These are phyloP conservation scores for Fusarium subtropicale DNA, from an alignment of 2,329 filamentous ascomycete species.

Conservation along the genomic window DNA sequence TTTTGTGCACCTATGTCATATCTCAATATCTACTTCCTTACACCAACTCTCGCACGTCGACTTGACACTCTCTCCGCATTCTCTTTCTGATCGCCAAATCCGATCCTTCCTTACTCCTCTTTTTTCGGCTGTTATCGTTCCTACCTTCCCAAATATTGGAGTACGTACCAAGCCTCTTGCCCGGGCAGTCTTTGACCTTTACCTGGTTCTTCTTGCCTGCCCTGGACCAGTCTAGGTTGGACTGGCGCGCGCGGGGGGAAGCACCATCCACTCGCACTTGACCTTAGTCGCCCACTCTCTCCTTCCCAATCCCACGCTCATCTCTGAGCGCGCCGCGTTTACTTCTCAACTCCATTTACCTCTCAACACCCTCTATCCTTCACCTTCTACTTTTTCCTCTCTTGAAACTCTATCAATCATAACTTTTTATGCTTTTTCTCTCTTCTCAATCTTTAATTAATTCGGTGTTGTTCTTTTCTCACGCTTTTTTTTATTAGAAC, in stretches of 20 bases:
- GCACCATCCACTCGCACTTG: constrained; percentile 30
- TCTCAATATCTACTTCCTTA: not conserved
- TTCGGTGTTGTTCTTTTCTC: not conserved
- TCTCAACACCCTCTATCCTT: constrained; percentile 14
- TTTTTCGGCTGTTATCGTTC: constrained; percentile 32
- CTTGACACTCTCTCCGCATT: constrained; percentile 15
- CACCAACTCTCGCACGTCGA: not conserved
- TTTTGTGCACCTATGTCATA: not conserved
- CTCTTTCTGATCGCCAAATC: constrained; percentile 16
- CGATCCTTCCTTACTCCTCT: constrained; percentile 28
- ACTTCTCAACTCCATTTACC: constrained; percentile 33
- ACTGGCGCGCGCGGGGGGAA: constrained; percentile 40
- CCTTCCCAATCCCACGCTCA: constrained; percentile 35
- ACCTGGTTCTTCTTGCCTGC: constrained; percentile 16
- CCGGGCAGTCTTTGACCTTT: constrained; percentile 8
- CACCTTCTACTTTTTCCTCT: not conserved
- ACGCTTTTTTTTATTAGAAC: not conserved
- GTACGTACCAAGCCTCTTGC: constrained; percentile 35
- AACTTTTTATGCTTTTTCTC: constrained; percentile 4
- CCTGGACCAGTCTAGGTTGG: constrained; percentile 33
- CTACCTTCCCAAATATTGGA: constrained; percentile 14
- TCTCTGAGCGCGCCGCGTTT: constrained; percentile 43
- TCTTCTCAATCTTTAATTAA: not conserved
- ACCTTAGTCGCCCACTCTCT: constrained; percentile 38
- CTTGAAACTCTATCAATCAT: constrained; percentile 13